A percentile compares a stretch with the other conserved stretches of the same genome.
These are phyloP conservation scores for Ceratorhiza oryzae-sativae DNA, from an alignment of 1,284 basidiomycete species.

Conservation along the genomic window DNA sequence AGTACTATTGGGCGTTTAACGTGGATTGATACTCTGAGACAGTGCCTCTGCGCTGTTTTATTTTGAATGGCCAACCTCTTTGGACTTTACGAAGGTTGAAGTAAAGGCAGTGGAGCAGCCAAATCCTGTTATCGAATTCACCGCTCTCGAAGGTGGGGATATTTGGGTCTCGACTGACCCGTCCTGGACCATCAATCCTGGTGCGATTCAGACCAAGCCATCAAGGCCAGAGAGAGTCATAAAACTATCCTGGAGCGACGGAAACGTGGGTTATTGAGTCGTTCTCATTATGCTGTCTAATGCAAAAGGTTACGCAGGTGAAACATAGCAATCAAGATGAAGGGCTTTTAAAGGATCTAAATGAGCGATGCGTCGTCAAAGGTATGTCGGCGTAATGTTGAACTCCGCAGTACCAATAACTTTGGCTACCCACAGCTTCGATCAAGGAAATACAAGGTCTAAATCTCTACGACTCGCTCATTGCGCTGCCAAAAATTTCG, in stretches of 20 bases:
- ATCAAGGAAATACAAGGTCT: conserved; percentile 59
- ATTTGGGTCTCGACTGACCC: conserved; percentile 46
- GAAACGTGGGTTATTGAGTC: conserved; percentile 31
- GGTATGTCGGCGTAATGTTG: conserved; percentile 5
- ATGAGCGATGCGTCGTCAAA: conserved; percentile 27
- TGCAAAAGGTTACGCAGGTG: neutral
- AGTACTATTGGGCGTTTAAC: neutral
- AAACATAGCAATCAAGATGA: conserved; percentile 25
- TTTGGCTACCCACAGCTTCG: conserved; percentile 53
- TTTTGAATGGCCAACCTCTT: conserved; percentile 49
- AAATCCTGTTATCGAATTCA: conserved; percentile 45
- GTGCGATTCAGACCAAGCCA: neutral
- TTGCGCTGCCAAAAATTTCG: conserved; percentile 67
- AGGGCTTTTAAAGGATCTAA: conserved; percentile 39
- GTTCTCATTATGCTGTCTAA: neutral
- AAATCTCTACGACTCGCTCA: conserved; percentile 67
- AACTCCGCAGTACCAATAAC: conserved; percentile 14
- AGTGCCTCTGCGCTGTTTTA: conserved; percentile 74
- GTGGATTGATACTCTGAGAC: conserved; percentile 22
- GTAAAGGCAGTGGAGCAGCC: conserved; percentile 40
- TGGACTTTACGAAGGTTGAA: conserved; percentile 7
- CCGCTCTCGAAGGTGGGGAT: neutral
- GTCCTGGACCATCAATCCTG: conserved; percentile 19
- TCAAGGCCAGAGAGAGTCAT: neutral
- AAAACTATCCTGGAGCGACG: conserved; percentile 37